A percentile compares a stretch with the other conserved stretches of the same genome.
Evolutionary conservation across 176 grass and related monocot genomes (phyloP).

Genomic region (Areca catechu): DNA sequence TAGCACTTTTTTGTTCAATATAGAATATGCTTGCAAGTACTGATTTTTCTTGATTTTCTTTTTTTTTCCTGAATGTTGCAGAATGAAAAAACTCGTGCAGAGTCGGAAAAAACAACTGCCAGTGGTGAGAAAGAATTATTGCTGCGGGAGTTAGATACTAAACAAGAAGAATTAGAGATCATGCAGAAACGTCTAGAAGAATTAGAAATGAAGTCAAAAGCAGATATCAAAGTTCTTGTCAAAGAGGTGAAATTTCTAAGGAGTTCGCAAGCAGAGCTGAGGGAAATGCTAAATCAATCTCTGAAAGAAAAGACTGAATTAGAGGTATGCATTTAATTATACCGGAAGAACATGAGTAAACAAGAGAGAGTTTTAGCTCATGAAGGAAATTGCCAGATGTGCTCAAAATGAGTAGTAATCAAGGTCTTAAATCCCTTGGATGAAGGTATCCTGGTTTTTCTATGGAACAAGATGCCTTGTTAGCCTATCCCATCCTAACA

Average conservation of each 20-base stretch:
- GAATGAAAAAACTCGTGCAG: slow-evolving; percentile 60
- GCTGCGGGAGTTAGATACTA: slow-evolving; percentile 55
- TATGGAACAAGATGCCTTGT: too few relatives aligned
- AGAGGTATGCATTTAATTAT: slow-evolving; percentile 36
- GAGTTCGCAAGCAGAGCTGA: slow-evolving; percentile 81
- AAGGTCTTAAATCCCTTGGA: too few relatives aligned
- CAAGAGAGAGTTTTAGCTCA: too few relatives aligned
- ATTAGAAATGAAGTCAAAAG: slow-evolving; percentile 82
- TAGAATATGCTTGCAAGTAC: too few relatives aligned
- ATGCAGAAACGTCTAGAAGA: slow-evolving; percentile 60
- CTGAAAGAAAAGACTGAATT: slow-evolving; percentile 79
- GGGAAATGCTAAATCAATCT: slow-evolving; percentile 53
- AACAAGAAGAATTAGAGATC: slow-evolving; percentile 60
- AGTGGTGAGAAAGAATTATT: slow-evolving; percentile 67
- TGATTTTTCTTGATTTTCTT: too few relatives aligned
- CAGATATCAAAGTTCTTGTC: slow-evolving; percentile 85
- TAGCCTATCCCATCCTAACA: too few relatives aligned
- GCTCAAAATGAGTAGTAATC: too few relatives aligned
- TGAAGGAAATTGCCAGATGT: too few relatives aligned
- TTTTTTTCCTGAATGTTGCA: slow-evolving; percentile 22
- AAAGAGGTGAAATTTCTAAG: slow-evolving; percentile 94
- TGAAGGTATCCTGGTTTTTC: too few relatives aligned
- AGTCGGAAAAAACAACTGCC: slow-evolving; percentile 49
- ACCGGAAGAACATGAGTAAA: too few relatives aligned
- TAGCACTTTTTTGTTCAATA: too few relatives aligned